Conservation (phyloP, 768 basidiomycete genomes). For the Russula sp. region DNA sequence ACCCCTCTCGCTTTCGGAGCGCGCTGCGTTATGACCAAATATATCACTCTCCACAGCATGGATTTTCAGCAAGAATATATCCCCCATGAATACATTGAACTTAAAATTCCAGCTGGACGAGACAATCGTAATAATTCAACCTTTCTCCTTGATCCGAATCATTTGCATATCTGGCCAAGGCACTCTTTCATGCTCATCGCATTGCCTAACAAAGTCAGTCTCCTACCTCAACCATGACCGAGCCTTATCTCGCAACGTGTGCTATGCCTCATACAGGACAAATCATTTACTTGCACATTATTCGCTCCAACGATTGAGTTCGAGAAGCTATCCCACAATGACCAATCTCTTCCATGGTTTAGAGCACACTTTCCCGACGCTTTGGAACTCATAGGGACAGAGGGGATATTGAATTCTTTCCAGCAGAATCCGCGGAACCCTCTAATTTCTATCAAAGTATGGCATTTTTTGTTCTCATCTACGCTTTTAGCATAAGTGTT, state of each 20-base stretch:
- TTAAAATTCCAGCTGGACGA: slow-evolving; percentile 84
- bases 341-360: slow-evolving; percentile 68
- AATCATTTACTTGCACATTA: slow-evolving; percentile 94
- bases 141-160: slow-evolving; percentile 87
- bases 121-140: slow-evolving; percentile 52
- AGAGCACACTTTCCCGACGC: slow-evolving; percentile 82
- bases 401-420: slow-evolving; percentile 71
- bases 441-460: slow-evolving; percentile 89
- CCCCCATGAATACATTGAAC: slow-evolving; percentile 92
- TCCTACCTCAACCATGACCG: slow-evolving; percentile 27
- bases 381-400: slow-evolving; percentile 77
- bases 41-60: slow-evolving; percentile 51
- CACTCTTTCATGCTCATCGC: slow-evolving; percentile 99
- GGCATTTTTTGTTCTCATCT: slow-evolving; percentile 28
- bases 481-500: neutral
- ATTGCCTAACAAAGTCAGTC: slow-evolving; percentile 86
- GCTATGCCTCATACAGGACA: slow-evolving; percentile 48
- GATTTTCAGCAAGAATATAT: slow-evolving; percentile 94
- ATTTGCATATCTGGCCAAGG: slow-evolving; percentile 99
- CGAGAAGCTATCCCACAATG: slow-evolving; percentile 55
- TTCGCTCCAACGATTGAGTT: slow-evolving; percentile 81
- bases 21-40: slow-evolving; percentile 23
- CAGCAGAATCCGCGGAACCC: slow-evolving; percentile 79
- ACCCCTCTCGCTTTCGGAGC: slow-evolving; percentile 29
- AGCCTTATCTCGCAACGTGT: slow-evolving; percentile 20